A percentile compares a stretch with the other conserved stretches of the same genome.
phyloP scores from a whole-genome alignment of 208 protist genomes.

The Herpetomonas tarakana region DNA sequence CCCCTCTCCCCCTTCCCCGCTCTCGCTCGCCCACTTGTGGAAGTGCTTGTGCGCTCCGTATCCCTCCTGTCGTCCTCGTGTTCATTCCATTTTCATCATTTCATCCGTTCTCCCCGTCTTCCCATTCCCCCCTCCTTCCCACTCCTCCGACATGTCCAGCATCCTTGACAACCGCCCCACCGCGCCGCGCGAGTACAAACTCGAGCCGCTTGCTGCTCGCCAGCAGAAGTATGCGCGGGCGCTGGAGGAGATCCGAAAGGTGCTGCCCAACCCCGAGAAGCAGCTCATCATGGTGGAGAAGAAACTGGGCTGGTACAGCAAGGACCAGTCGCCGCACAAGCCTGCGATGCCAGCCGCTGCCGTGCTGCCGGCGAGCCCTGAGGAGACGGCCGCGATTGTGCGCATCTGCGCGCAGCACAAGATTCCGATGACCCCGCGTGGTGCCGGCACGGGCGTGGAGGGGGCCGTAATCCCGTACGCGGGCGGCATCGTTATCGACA shows the following conservation, averaged over 20 bases:
- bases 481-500: constrained; percentile 60
- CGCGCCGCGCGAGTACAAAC: constrained; percentile 11
- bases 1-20: too few species aligned
- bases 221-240: constrained; percentile 34
- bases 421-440: constrained; percentile 48
- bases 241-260: constrained; percentile 20
- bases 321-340: constrained; percentile 29
- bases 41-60: too few species aligned
- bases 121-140: too few species aligned
- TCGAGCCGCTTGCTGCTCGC: constrained; percentile 21
- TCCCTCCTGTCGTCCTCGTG: too few species aligned
- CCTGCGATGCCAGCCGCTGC: constrained; percentile 24
- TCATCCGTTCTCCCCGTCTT: too few species aligned
- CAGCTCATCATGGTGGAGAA: constrained; percentile 26
- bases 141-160: too few species aligned
- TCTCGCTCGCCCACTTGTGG: too few species aligned
- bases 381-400: constrained; percentile 31
- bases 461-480: constrained; percentile 50
- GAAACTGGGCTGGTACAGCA: constrained; percentile 24
- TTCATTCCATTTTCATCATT: too few species aligned
- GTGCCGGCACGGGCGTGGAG: constrained; percentile 48
- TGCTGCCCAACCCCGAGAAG: constrained; percentile 27
- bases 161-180: constrained; percentile 1
- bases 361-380: constrained; percentile 18
- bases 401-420: constrained; percentile 29